These are phyloP conservation scores for Boehmeria nivea DNA, from an alignment of 306 rosid genomes.

Conservation along the genomic window DNA sequence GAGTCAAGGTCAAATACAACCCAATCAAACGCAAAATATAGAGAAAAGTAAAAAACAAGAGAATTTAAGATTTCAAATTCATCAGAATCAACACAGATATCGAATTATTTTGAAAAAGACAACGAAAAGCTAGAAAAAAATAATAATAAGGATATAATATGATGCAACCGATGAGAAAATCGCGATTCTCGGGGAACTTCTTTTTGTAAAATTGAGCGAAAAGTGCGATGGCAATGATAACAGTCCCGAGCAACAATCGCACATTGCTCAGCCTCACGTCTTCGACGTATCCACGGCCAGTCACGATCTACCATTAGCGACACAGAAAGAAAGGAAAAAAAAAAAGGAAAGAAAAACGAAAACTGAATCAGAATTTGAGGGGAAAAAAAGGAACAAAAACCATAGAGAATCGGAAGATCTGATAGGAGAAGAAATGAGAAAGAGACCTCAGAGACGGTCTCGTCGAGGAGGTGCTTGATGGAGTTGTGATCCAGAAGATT, in stretches of 20 bases:
- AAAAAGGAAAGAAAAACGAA: no score
- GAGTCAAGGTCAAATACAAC: constrained; percentile 53
- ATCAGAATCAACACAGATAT: background rate
- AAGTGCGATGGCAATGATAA: constrained; percentile 72
- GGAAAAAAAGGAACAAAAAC: background rate
- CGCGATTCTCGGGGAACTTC: constrained; percentile 83
- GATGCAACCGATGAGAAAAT: constrained; percentile 77
- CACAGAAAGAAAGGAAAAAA: background rate
- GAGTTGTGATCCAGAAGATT: constrained; percentile 83
- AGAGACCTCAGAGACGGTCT: constrained; percentile 73
- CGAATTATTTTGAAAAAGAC: background rate
- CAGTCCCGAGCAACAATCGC: constrained; percentile 54
- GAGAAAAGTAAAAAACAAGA: background rate
- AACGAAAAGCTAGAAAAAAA: background rate
- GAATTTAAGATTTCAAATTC: background rate
- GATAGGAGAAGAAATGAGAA: background rate
- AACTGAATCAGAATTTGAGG: background rate
- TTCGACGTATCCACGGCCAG: constrained; percentile 68
- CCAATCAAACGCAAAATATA: background rate
- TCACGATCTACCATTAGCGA: constrained; percentile 44
- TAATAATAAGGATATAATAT: constrained; percentile 69
- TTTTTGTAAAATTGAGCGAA: constrained; percentile 92
- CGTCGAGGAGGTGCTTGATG: constrained; percentile 83
- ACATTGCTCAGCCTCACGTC: constrained; percentile 85
- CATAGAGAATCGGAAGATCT: background rate